These are phyloP conservation scores for Chenopodium quinoa DNA, from an alignment of 148 eudicot genomes.

Conservation along the genomic window DNA sequence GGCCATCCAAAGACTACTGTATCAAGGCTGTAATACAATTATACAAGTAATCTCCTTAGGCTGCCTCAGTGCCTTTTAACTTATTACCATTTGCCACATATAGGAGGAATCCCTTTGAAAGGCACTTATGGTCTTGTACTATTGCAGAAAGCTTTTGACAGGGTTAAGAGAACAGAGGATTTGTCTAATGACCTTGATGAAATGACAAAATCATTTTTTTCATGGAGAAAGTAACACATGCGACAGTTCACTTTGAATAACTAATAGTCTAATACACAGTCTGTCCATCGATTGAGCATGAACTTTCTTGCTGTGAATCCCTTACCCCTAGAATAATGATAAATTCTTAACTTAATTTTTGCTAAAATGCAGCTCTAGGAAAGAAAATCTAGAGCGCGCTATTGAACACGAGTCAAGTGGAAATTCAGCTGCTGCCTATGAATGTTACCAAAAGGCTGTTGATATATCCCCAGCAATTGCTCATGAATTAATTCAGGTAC, in stretches of 20 bases:
- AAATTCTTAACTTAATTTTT: neutral
- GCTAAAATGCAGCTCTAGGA: conserved; percentile 63
- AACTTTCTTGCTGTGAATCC: neutral
- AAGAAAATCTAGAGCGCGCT: conserved; percentile 90
- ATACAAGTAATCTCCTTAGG: neutral
- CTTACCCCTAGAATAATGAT: neutral
- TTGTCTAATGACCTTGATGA: too few species aligned
- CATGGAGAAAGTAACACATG: neutral
- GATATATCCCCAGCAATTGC: conserved; percentile 92
- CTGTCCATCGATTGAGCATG: neutral
- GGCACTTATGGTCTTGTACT: neutral
- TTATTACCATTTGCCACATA: neutral
- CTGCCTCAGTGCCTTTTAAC: too few species aligned
- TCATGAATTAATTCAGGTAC: conserved; percentile 82
- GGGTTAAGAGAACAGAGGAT: too few species aligned
- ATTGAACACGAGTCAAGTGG: conserved; percentile 89
- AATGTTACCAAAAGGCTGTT: conserved; percentile 92
- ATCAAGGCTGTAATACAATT: neutral
- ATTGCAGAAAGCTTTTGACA: neutral
- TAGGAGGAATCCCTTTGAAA: neutral
- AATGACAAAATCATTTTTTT: too few species aligned
- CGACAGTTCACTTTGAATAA: neutral
- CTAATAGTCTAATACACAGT: neutral
- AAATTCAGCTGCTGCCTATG: conserved; percentile 78
- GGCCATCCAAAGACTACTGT: neutral